These are phyloP conservation scores for Corylus heterophylla DNA, from an alignment of 306 rosid species.

Conservation along the genomic window DNA sequence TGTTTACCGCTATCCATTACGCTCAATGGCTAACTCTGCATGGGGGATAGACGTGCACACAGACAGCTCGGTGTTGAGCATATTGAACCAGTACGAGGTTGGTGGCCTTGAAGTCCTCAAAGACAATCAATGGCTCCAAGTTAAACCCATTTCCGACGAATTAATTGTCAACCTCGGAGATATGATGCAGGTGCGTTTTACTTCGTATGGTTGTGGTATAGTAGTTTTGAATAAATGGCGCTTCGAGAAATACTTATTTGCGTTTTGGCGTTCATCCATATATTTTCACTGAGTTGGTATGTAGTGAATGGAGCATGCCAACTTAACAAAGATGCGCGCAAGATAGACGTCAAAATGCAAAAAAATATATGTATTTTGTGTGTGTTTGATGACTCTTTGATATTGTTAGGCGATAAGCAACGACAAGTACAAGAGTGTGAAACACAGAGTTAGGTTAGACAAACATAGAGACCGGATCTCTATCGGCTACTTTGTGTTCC, in stretches of 20 bases:
- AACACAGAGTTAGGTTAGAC: slow-evolving; percentile 65
- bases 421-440: slow-evolving; percentile 37
- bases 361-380: no score
- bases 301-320: no score
- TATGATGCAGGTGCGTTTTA: slow-evolving; percentile 48
- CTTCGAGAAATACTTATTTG: no score
- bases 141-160: slow-evolving; percentile 51
- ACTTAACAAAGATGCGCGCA: no score
- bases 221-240: no score
- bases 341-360: no score
- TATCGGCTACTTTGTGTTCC: slow-evolving; percentile 60
- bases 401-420: slow-evolving; percentile 59
- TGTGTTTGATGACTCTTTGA: background rate
- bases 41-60: slow-evolving; percentile 68
- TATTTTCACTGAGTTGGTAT: no score
- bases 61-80: slow-evolving; percentile 60
- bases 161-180: slow-evolving; percentile 61
- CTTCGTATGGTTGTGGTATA: no score
- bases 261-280: no score
- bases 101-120: slow-evolving; percentile 65
- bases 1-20: slow-evolving; percentile 59
- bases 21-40: slow-evolving; percentile 21
- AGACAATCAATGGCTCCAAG: slow-evolving; percentile 49
- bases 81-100: slow-evolving; percentile 46
- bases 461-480: slow-evolving; percentile 53